Conservation (phyloP, 1,284 basidiomycete species). For the Austroboletus novae-zelandiae region DNA sequence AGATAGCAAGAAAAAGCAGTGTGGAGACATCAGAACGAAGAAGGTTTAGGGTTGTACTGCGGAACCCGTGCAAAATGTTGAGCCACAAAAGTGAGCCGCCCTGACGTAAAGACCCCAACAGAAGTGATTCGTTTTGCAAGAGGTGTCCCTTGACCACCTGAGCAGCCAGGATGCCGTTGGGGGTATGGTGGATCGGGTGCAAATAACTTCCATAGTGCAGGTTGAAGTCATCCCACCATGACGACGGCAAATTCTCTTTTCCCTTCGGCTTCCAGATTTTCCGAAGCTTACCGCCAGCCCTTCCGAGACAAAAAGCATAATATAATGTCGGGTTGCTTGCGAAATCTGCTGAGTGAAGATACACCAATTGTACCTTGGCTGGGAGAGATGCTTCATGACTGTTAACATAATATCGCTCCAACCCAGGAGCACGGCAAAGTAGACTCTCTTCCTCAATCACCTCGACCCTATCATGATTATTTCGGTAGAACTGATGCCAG, state of each 20-base stretch:
- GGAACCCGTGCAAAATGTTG: slow-evolving; percentile 43
- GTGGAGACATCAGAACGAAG: slow-evolving; percentile 36
- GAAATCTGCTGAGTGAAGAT: too few relatives aligned
- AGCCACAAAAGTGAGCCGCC: slow-evolving; percentile 45
- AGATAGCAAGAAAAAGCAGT: slow-evolving; percentile 39
- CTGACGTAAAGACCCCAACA: slow-evolving; percentile 35
- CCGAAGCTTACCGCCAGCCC: too few relatives aligned
- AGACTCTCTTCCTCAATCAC: not conserved
- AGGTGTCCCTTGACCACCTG: slow-evolving; percentile 37
- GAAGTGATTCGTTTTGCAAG: not conserved
- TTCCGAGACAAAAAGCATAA: not conserved
- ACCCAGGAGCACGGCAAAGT: not conserved
- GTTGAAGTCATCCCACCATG: too few relatives aligned
- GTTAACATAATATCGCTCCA: not conserved
- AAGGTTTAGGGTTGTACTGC: slow-evolving; percentile 36
- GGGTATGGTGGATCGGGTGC: too few relatives aligned
- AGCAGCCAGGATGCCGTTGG: slow-evolving; percentile 30
- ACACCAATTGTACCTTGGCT: too few relatives aligned
- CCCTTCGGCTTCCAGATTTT: too few relatives aligned
- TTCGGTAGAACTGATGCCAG: too few relatives aligned
- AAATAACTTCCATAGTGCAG: too few relatives aligned
- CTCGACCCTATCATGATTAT: not conserved
- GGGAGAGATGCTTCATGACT: too few relatives aligned
- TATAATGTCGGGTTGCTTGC: not conserved
- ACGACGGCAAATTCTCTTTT: too few relatives aligned